Evolutionary conservation across 495 filamentous ascomycete genomes (phyloP).

Genomic region (Bombardia bombarda): DNA sequence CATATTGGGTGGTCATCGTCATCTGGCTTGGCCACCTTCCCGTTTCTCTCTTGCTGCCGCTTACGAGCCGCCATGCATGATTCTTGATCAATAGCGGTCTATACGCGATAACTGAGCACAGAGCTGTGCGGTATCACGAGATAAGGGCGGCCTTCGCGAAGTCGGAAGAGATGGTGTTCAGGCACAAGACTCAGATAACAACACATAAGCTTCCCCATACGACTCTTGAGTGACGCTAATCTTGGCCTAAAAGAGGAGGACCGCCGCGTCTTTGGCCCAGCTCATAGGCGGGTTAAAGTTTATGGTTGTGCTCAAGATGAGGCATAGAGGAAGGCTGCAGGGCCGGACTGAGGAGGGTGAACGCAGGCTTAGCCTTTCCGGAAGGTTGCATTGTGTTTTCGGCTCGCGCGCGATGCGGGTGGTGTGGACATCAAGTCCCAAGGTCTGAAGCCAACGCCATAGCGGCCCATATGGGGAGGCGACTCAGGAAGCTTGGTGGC

Average conservation of each 20-base stretch:
- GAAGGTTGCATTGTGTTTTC: conserved; percentile 5
- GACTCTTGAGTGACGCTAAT: no score
- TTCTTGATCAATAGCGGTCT: neutral
- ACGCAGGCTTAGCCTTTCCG: conserved; percentile 3
- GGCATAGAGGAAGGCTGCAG: neutral
- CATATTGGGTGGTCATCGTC: neutral
- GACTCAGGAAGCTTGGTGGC: neutral
- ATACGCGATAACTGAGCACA: no score
- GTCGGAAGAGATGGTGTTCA: neutral
- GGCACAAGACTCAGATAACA: no score
- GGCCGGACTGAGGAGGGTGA: neutral
- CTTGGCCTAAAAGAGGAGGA: neutral
- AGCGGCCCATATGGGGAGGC: neutral
- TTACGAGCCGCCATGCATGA: neutral
- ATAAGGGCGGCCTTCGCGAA: neutral
- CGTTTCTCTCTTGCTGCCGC: neutral
- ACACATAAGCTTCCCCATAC: no score
- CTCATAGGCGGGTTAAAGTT: neutral
- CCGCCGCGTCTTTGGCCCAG: neutral
- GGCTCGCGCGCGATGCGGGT: no score
- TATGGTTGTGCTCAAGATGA: no score
- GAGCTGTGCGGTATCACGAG: neutral
- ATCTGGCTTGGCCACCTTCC: neutral
- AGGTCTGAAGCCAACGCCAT: neutral
- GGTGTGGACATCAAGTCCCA: neutral